Evolutionary conservation across 2,329 filamentous ascomycete genomes (phyloP).

Genomic region (Parastagonospora nodorum): DNA sequence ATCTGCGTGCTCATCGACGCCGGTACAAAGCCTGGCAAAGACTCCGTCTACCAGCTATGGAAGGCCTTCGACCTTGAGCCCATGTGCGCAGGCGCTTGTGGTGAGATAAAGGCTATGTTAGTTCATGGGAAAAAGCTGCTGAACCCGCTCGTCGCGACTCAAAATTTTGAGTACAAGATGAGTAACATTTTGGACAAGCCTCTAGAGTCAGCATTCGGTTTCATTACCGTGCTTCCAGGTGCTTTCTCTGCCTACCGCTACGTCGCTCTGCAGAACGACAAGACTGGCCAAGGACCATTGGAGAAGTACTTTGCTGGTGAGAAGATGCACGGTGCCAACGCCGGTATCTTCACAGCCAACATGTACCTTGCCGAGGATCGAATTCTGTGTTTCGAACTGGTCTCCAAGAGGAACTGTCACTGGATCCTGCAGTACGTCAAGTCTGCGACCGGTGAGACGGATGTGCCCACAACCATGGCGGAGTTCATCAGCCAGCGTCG

Average conservation of each 20-base stretch:
- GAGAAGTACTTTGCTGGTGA: conserved; percentile 98
- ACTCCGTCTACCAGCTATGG: conserved; percentile 97
- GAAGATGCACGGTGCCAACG: conserved; percentile 90
- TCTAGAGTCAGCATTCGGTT: conserved; percentile 94
- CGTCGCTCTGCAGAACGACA: conserved; percentile 93
- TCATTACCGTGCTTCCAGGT: conserved; percentile 94
- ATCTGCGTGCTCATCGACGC: conserved; percentile 97
- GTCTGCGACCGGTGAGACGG: conserved; percentile 93
- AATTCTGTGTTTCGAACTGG: conserved; percentile 97
- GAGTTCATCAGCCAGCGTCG: conserved; percentile 95
- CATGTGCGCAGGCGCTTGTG: conserved; percentile 96
- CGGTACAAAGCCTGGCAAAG: conserved; percentile 89
- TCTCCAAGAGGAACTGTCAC: conserved; percentile 94
- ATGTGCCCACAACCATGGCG: conserved; percentile 91
- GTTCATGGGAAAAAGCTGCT: conserved; percentile 83
- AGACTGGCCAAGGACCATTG: conserved; percentile 87
- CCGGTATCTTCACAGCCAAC: conserved; percentile 96
- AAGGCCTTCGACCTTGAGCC: conserved; percentile 97
- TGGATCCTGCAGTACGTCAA: conserved; percentile 99
- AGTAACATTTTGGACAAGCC: conserved; percentile 99
- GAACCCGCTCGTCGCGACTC: conserved; percentile 91
- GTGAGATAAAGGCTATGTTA: conserved; percentile 99
- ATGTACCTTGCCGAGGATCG: conserved; percentile 99
- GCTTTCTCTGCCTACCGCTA: conserved; percentile 98
- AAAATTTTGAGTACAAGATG: conserved; percentile 99